A percentile compares a stretch with the other conserved stretches of the same genome.
phyloP scores from a whole-genome alignment of 768 basidiomycete species.

The Gloeophyllum trabeum region DNA sequence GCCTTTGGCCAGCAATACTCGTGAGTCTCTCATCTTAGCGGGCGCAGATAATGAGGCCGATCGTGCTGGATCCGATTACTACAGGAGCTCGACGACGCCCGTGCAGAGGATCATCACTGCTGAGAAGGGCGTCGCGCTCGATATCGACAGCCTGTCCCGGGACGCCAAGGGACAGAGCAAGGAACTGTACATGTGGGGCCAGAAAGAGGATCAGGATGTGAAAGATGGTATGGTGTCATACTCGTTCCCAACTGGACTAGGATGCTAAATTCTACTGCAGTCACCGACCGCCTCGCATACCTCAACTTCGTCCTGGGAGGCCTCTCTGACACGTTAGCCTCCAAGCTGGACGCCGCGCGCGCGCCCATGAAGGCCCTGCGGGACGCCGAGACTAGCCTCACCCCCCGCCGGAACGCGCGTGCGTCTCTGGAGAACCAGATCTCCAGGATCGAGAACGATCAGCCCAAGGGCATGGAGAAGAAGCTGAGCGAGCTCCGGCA shows the following conservation, averaged over 20 bases:
- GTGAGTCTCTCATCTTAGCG: conserved; percentile 25
- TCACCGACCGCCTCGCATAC: conserved; percentile 74
- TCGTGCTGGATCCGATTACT: conserved; percentile 5
- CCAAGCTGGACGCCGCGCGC: conserved; percentile 54
- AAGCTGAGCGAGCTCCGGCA: conserved; percentile 61
- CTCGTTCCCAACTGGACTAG: too few species aligned
- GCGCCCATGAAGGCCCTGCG: conserved; percentile 60
- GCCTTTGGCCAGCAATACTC: conserved; percentile 66
- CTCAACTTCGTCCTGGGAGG: conserved; percentile 70
- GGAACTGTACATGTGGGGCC: conserved; percentile 81
- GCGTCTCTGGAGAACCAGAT: conserved; percentile 49
- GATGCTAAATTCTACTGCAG: conserved; percentile 21
- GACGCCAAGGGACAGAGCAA: conserved; percentile 69
- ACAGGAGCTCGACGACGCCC: conserved; percentile 43
- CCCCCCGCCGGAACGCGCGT: conserved; percentile 53
- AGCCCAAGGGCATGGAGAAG: conserved; percentile 52
- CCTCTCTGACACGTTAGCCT: conserved; percentile 47
- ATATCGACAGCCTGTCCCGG: conserved; percentile 54
- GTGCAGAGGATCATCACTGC: conserved; percentile 72
- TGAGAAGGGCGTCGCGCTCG: conserved; percentile 69
- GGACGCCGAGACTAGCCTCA: conserved; percentile 51
- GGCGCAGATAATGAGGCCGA: conserved; percentile 1
- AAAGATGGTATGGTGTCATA: conserved; percentile 47
- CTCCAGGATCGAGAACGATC: conserved; percentile 51
- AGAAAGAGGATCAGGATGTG: conserved; percentile 56